Evolutionary conservation across 2,329 filamentous ascomycete species (phyloP).

Genomic region (Zymoseptoria pseudotritici): DNA sequence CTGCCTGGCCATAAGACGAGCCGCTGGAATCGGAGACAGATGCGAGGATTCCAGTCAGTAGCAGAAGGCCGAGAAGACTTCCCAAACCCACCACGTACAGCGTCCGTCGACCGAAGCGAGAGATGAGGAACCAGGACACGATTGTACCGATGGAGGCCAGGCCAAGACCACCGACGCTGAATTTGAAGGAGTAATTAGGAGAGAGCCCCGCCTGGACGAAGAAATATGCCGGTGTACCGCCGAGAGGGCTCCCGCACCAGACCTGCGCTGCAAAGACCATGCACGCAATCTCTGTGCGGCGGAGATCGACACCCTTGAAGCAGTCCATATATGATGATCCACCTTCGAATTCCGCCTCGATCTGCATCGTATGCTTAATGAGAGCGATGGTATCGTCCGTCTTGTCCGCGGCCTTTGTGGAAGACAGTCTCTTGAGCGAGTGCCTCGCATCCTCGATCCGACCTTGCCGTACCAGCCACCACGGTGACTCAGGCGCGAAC

Average conservation of each 20-base stretch:
- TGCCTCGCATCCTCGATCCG: constrained; percentile 25
- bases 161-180: constrained; percentile 13
- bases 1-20: constrained; percentile 30
- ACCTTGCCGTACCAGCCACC: constrained; percentile 27
- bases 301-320: constrained; percentile 33
- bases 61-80: constrained; percentile 22
- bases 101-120: constrained; percentile 29
- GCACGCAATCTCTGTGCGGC: constrained; percentile 33
- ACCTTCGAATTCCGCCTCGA: constrained; percentile 30
- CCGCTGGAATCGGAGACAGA: constrained; percentile 12
- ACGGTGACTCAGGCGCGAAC: constrained; percentile 27
- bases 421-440: constrained; percentile 24
- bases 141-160: constrained; percentile 27
- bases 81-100: constrained; percentile 27
- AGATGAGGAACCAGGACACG: constrained; percentile 28
- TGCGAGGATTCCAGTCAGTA: constrained; percentile 21
- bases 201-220: constrained; percentile 31
- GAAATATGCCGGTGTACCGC: constrained; percentile 30
- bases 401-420: constrained; percentile 10
- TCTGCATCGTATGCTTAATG: constrained; percentile 27
- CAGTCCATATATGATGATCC: constrained; percentile 30
- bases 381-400: constrained; percentile 28
- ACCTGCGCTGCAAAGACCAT: constrained; percentile 34
- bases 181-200: constrained; percentile 20
- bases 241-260: constrained; percentile 30